phyloP scores from a whole-genome alignment of 441 rosid genomes.

The Arabidopsis lyrata region DNA sequence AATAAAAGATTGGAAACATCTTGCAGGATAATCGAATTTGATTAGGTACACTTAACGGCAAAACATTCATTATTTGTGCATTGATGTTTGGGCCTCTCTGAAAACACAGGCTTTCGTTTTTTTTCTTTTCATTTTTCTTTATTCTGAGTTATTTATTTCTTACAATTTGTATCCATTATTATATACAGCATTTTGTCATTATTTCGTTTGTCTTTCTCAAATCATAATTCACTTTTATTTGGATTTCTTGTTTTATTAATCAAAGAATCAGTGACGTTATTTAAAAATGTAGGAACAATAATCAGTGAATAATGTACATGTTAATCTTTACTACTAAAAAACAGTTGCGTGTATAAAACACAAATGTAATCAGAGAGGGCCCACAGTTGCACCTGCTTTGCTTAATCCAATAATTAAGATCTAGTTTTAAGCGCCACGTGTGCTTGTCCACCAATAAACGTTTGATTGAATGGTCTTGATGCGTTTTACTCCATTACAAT shows the following conservation, averaged over 20 bases:
- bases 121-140: neutral
- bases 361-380: constrained; percentile 12
- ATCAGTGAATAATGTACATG: neutral
- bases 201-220: constrained; percentile 44
- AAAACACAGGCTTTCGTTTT: neutral
- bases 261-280: constrained; percentile 6
- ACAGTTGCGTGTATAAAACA: constrained; percentile 12
- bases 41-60: constrained; percentile 3
- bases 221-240: constrained; percentile 20
- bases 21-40: neutral
- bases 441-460: constrained; percentile 25
- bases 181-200: constrained; percentile 34
- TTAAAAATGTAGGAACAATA: neutral
- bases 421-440: constrained; percentile 41
- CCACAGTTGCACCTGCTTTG: constrained; percentile 41
- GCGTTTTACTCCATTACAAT: constrained; percentile 13
- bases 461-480: constrained; percentile 17
- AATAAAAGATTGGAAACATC: neutral
- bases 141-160: neutral
- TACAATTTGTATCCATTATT: neutral
- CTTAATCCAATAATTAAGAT: constrained; percentile 44
- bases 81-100: constrained; percentile 33
- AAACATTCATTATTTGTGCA: constrained; percentile 11
- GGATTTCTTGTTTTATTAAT: neutral
- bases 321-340: neutral